These are phyloP conservation scores for Mimosa bimucronata DNA, from an alignment of 306 rosid species.

Conservation along the genomic window DNA sequence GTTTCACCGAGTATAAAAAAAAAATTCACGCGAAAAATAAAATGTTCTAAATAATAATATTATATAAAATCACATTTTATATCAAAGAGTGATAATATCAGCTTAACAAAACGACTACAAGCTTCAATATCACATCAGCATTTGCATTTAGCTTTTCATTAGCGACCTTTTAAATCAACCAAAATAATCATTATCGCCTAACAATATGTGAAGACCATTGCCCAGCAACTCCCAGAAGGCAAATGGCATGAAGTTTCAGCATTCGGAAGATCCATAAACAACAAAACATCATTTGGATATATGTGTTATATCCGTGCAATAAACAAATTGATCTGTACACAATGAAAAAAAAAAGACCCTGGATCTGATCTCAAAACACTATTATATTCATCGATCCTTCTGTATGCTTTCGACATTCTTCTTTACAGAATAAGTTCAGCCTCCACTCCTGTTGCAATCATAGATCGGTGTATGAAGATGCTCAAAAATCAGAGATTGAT, in stretches of 20 bases:
- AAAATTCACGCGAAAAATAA: background rate
- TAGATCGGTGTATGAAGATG: conserved; percentile 40
- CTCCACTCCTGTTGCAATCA: conserved; percentile 48
- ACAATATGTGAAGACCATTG: conserved; percentile 29
- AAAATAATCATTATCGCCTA: conserved; percentile 40
- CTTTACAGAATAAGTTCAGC: conserved; percentile 65
- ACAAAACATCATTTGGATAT: conserved; percentile 52
- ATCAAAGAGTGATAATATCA: background rate
- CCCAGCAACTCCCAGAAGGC: conserved; percentile 33
- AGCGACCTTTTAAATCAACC: conserved; percentile 28
- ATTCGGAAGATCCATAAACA: conserved; percentile 39
- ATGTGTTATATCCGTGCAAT: conserved; percentile 52
- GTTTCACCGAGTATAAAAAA: too few species aligned
- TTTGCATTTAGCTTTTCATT: background rate
- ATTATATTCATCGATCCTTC: conserved; percentile 49
- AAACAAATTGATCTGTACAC: conserved; percentile 70
- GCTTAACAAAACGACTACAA: background rate
- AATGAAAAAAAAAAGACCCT: conserved; percentile 48
- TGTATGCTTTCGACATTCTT: conserved; percentile 45
- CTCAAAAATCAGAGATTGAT: conserved; percentile 37
- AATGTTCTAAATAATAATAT: background rate
- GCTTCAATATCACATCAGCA: background rate
- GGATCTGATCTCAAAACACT: conserved; percentile 44
- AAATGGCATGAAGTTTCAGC: conserved; percentile 40
- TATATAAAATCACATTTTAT: background rate